These are phyloP conservation scores for Epichloe coenophiala DNA, from an alignment of 2,329 filamentous ascomycete genomes.

Conservation along the genomic window DNA sequence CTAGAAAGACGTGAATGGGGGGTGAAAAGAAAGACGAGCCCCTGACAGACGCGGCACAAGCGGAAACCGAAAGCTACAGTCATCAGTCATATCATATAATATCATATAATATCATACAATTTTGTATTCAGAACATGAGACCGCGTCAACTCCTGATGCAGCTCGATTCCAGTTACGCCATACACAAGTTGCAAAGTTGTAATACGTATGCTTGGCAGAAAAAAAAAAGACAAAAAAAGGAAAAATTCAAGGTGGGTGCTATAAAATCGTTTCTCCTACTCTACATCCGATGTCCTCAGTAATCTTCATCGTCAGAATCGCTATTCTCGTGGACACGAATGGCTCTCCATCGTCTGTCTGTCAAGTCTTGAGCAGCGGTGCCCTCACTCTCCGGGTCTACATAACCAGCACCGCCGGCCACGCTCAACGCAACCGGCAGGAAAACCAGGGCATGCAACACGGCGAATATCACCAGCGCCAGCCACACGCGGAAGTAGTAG, in stretches of 20 bases:
- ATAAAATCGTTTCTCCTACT: neutral
- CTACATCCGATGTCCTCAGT: slow-evolving; percentile 8
- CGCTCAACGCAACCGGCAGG: slow-evolving; percentile 74
- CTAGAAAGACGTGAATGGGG: neutral
- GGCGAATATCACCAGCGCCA: slow-evolving; percentile 80
- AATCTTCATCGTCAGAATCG: slow-evolving; percentile 58
- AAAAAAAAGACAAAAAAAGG: neutral
- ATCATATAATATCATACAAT: neutral
- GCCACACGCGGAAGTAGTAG: slow-evolving; percentile 97
- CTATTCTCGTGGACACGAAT: slow-evolving; percentile 62
- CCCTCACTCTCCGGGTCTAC: slow-evolving; percentile 78
- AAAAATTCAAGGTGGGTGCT: neutral
- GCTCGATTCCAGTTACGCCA: neutral
- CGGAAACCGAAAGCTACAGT: too few species aligned
- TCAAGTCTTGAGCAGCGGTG: slow-evolving; percentile 79
- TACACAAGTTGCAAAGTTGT: neutral
- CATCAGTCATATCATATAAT: neutral
- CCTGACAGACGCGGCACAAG: too few species aligned
- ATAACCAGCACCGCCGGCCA: slow-evolving; percentile 78
- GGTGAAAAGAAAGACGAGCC: neutral
- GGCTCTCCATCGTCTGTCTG: slow-evolving; percentile 63
- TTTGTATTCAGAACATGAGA: neutral
- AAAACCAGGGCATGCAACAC: slow-evolving; percentile 82
- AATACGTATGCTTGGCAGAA: neutral
- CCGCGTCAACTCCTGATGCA: neutral